phyloP scores from a whole-genome alignment of 2,329 filamentous ascomycete species.

The Graphium sp. region DNA sequence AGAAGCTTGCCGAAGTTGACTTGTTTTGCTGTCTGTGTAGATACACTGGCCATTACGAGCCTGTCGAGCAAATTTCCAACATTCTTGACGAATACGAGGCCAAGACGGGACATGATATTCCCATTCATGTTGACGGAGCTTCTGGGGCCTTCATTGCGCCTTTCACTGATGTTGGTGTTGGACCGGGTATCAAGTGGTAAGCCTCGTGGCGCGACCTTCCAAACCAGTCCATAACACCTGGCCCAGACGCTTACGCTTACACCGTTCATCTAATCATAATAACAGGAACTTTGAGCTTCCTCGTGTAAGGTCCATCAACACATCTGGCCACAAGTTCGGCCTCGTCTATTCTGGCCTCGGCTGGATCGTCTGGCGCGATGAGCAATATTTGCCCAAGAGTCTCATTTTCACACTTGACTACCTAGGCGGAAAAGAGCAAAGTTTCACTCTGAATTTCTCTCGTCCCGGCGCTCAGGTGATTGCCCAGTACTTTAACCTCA shows the following conservation, averaged over 20 bases:
- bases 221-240: background rate
- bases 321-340: slow-evolving; percentile 42
- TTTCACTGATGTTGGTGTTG: slow-evolving; percentile 37
- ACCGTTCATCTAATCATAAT: background rate
- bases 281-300: slow-evolving; percentile 43
- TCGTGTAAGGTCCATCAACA: slow-evolving; percentile 50
- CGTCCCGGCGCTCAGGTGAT: slow-evolving; percentile 53
- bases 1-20: background rate
- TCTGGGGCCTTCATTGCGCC: slow-evolving; percentile 45
- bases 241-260: background rate
- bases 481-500: slow-evolving; percentile 57
- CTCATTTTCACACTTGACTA: slow-evolving; percentile 56
- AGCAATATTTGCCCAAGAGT: slow-evolving; percentile 46
- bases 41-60: slow-evolving; percentile 60
- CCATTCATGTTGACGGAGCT: slow-evolving; percentile 50
- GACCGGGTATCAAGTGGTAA: slow-evolving; percentile 36
- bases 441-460: slow-evolving; percentile 58
- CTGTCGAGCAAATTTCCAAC: slow-evolving; percentile 49
- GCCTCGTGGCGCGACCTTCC: no score
- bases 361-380: slow-evolving; percentile 55
- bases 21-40: background rate
- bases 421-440: slow-evolving; percentile 53
- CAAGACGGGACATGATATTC: slow-evolving; percentile 44
- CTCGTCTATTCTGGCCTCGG: slow-evolving; percentile 52
- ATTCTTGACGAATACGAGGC: slow-evolving; percentile 47